These are phyloP conservation scores for Epichloe festucae DNA, from an alignment of 2,329 filamentous ascomycete genomes.

Conservation along the genomic window DNA sequence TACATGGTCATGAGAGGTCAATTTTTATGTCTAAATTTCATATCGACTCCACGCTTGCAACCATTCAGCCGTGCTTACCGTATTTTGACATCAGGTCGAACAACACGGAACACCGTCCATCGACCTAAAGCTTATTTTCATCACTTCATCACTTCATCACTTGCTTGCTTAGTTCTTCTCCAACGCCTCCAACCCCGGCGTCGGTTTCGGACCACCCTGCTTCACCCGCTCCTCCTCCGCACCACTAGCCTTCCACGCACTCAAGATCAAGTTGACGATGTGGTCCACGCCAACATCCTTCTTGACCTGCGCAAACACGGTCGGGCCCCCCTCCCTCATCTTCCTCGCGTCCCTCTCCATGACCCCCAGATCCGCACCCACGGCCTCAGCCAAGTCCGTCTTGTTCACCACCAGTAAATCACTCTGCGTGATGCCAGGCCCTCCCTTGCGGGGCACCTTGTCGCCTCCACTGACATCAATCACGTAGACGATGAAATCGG, in stretches of 20 bases:
- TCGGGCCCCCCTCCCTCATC: slow-evolving; percentile 92
- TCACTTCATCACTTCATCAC: too few species aligned
- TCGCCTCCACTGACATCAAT: slow-evolving; percentile 95
- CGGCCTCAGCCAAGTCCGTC: slow-evolving; percentile 80
- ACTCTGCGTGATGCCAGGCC: slow-evolving; percentile 92
- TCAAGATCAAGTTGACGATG: slow-evolving; percentile 77
- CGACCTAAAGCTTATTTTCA: too few species aligned
- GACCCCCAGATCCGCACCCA: slow-evolving; percentile 79
- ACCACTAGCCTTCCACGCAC: slow-evolving; percentile 84
- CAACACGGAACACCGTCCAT: too few species aligned
- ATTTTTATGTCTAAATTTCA: too few species aligned
- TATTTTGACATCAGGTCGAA: too few species aligned
- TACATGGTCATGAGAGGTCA: too few species aligned
- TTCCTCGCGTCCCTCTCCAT: slow-evolving; percentile 93
- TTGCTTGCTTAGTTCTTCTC: slow-evolving; percentile 2
- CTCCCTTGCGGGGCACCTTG: slow-evolving; percentile 92
- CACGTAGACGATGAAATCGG: slow-evolving; percentile 97
- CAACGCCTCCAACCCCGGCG: slow-evolving; percentile 39
- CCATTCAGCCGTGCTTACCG: too few species aligned
- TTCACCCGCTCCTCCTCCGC: slow-evolving; percentile 48
- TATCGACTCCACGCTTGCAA: too few species aligned
- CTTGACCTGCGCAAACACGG: slow-evolving; percentile 97
- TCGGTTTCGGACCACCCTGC: slow-evolving; percentile 44
- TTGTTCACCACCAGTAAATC: slow-evolving; percentile 94
- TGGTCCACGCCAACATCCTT: slow-evolving; percentile 71